Conservation (phyloP, 2,329 filamentous ascomycete species). For the Pseudogymnoascus sp. region DNA sequence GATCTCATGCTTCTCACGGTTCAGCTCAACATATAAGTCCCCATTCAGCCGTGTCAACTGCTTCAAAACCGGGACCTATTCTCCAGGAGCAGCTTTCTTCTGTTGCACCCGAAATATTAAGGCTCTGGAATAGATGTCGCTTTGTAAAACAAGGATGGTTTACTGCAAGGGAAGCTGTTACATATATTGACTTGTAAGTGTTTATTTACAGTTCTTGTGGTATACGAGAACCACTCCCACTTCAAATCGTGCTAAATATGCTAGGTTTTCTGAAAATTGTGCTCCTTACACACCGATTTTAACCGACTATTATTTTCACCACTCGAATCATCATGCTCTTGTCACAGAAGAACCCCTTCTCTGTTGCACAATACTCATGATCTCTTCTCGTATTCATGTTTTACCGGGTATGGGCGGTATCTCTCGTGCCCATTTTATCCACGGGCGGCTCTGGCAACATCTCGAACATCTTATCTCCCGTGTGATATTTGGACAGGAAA, state of each 20-base stretch:
- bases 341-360: conserved; percentile 44
- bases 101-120: conserved; percentile 28
- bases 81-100: background rate
- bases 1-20: conserved; percentile 28
- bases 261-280: conserved; percentile 41
- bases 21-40: conserved; percentile 31
- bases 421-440: conserved; percentile 44
- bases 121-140: conserved; percentile 40
- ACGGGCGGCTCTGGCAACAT: conserved; percentile 45
- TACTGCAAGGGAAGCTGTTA: conserved; percentile 44
- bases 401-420: conserved; percentile 35
- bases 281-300: conserved; percentile 42
- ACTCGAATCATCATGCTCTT: conserved; percentile 39
- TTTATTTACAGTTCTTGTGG: background rate
- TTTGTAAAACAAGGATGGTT: conserved; percentile 50
- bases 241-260: background rate
- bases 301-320: conserved; percentile 40
- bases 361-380: conserved; percentile 45
- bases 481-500: conserved; percentile 46
- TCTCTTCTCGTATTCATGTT: conserved; percentile 44
- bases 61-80: background rate
- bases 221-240: background rate
- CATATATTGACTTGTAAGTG: conserved; percentile 40
- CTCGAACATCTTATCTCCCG: conserved; percentile 45
- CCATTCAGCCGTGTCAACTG: conserved; percentile 13